A percentile compares a stretch with the other conserved stretches of the same genome.
phyloP scores from a whole-genome alignment of 208 protist species.

The Leishmania guyanensis region DNA sequence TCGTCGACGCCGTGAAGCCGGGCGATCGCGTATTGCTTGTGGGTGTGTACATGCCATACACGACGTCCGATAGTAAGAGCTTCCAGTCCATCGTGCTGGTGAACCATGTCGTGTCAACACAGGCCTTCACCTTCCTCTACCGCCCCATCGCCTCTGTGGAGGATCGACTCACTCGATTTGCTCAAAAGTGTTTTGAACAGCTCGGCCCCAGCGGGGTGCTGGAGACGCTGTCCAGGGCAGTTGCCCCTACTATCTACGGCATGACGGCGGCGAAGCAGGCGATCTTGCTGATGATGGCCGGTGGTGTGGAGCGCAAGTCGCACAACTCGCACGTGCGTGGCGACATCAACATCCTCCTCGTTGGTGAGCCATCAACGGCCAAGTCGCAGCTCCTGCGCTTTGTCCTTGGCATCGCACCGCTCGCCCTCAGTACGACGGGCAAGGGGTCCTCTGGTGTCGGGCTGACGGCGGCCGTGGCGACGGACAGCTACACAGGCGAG shows the following conservation, averaged over 20 bases:
- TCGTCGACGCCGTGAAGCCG: conserved; percentile 98
- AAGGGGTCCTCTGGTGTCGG: conserved; percentile 98
- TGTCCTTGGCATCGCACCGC: conserved; percentile 95
- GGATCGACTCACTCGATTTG: conserved; percentile 79
- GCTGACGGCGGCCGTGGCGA: conserved; percentile 98
- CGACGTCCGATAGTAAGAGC: conserved; percentile 71
- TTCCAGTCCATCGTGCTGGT: conserved; percentile 95
- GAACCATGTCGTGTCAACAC: conserved; percentile 88
- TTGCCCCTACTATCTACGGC: conserved; percentile 99
- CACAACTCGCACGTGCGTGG: conserved; percentile 96
- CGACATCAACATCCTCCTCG: conserved; percentile 99
- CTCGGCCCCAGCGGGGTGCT: conserved; percentile 81
- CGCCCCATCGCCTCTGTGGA: conserved; percentile 54
- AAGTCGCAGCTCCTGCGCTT: conserved; percentile 99
- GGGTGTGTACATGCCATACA: conserved; percentile 96
- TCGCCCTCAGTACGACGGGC: conserved; percentile 98
- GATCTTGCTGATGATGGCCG: conserved; percentile 97
- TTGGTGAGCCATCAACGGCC: conserved; percentile 99
- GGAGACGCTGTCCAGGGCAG: conserved; percentile 77
- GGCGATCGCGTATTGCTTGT: conserved; percentile 95
- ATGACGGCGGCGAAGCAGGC: conserved; percentile 97
- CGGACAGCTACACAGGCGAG: conserved; percentile 97
- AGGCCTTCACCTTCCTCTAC: conserved; percentile 55
- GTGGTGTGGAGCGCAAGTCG: conserved; percentile 96
- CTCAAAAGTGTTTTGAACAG: conserved; percentile 54